Evolutionary conservation across 139 green algal genomes (phyloP).

Genomic region (Mychonastes homosphaera): DNA sequence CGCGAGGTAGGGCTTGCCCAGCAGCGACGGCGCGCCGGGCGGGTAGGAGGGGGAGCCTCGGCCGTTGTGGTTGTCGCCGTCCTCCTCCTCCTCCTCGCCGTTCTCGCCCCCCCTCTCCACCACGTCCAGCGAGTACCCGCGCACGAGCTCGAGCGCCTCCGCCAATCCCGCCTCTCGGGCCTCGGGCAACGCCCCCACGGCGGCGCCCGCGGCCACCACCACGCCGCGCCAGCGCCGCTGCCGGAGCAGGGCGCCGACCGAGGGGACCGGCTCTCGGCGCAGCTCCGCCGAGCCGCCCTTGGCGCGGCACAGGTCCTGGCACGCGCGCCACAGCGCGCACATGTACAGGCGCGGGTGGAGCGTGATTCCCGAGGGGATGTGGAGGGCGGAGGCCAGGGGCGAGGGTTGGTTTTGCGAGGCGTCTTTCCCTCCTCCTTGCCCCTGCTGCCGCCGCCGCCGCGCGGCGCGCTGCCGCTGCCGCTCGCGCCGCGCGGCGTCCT

Average conservation of each 20-base stretch:
- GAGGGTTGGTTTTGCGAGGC: background rate
- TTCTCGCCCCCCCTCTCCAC: background rate
- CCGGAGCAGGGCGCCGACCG: constrained; percentile 27
- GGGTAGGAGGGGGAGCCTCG: constrained; percentile 15
- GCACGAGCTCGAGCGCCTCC: constrained; percentile 44
- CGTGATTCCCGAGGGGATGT: constrained; percentile 30
- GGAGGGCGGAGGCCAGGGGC: constrained; percentile 14
- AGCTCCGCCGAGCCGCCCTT: constrained; percentile 21
- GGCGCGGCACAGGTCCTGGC: constrained; percentile 3
- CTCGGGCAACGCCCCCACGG: constrained; percentile 38
- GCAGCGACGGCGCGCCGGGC: constrained; percentile 42
- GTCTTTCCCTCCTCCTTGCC: background rate
- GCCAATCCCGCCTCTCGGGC: constrained; percentile 2
- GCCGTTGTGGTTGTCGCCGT: background rate
- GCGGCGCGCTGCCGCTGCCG: background rate
- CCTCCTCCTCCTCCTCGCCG: background rate
- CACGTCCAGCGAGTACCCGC: constrained; percentile 53
- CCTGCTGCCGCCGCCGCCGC: constrained; percentile 4
- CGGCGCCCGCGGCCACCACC: constrained; percentile 58
- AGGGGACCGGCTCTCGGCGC: constrained; percentile 18
- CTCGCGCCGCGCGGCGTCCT: too few species aligned
- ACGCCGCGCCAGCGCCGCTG: constrained; percentile 30
- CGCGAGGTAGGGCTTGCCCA: constrained; percentile 66
- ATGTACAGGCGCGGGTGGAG: constrained; percentile 48
- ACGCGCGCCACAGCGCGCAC: constrained; percentile 49